Evolutionary conservation across 768 basidiomycete species (phyloP).

Genomic region (Phlebiopsis flavidoalba): DNA sequence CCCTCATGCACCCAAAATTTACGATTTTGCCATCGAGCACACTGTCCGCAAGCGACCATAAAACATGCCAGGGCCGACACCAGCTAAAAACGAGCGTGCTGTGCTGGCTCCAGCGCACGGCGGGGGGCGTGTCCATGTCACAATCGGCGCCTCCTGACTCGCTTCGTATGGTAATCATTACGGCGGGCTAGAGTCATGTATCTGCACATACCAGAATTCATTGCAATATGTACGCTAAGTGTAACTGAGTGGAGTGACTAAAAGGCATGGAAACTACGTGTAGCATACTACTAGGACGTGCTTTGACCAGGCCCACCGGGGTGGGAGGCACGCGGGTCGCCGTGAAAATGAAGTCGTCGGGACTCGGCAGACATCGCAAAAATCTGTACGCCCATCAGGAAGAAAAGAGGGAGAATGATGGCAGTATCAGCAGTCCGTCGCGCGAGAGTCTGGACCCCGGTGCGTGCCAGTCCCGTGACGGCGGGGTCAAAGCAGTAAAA

Average conservation of each 20-base stretch:
- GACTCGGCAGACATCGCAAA: slow-evolving; percentile 3
- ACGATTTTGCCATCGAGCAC: neutral
- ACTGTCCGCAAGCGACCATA: neutral
- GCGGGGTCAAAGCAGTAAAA: neutral
- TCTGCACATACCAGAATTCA: slow-evolving; percentile 6
- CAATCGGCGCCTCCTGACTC: neutral
- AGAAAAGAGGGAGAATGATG: slow-evolving; percentile 3
- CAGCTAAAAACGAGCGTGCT: neutral
- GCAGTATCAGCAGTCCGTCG: neutral
- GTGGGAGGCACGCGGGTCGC: neutral
- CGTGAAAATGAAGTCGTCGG: slow-evolving; percentile 4
- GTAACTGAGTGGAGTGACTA: slow-evolving; percentile 4
- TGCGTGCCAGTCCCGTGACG: slow-evolving; percentile 1
- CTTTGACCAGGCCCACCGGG: neutral
- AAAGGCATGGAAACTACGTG: slow-evolving; percentile 3
- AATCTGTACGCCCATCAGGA: slow-evolving; percentile 2
- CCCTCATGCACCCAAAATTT: neutral
- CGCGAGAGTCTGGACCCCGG: neutral
- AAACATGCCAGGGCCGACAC: neutral
- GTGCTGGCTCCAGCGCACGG: neutral
- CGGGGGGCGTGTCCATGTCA: neutral
- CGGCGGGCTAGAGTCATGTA: neutral
- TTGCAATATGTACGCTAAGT: slow-evolving; percentile 4
- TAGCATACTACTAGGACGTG: neutral
- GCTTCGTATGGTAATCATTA: neutral